Percentiles rank a stretch among this genome's conserved stretches.
These are phyloP conservation scores for Penicillium crustosum DNA, from an alignment of 2,329 filamentous ascomycete species.

Conservation along the genomic window DNA sequence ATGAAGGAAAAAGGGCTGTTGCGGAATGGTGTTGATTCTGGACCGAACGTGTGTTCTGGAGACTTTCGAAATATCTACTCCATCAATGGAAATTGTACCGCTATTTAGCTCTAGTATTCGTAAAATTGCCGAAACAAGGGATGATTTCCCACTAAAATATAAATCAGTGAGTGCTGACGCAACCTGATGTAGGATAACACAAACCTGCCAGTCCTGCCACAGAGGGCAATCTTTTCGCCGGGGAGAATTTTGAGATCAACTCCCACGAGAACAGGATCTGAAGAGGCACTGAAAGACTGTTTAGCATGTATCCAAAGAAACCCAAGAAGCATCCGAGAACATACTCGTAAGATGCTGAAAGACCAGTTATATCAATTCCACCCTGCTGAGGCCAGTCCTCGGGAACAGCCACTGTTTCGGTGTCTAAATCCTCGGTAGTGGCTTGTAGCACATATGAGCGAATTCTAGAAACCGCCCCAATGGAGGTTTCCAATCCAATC, in stretches of 20 bases:
- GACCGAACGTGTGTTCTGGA: slow-evolving; percentile 25
- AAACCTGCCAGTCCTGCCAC: slow-evolving; percentile 33
- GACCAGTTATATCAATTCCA: slow-evolving; percentile 36
- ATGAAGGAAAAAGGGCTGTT: slow-evolving; percentile 29
- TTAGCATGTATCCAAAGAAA: background rate
- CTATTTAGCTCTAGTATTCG: slow-evolving; percentile 30
- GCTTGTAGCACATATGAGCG: slow-evolving; percentile 48
- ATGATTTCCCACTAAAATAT: slow-evolving; percentile 29
- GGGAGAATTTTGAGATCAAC: slow-evolving; percentile 24
- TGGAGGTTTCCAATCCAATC: slow-evolving; percentile 23
- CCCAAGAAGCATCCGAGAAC: background rate
- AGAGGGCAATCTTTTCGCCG: slow-evolving; percentile 33
- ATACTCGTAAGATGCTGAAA: slow-evolving; percentile 42
- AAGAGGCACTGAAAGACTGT: slow-evolving; percentile 2
- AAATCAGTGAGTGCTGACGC: background rate
- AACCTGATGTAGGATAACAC: background rate
- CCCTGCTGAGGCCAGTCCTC: slow-evolving; percentile 40
- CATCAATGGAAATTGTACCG: slow-evolving; percentile 30
- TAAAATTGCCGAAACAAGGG: slow-evolving; percentile 29
- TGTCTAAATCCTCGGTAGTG: slow-evolving; percentile 39
- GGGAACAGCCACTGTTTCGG: slow-evolving; percentile 36
- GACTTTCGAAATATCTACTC: slow-evolving; percentile 25
- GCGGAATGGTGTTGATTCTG: slow-evolving; percentile 31
- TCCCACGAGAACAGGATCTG: slow-evolving; percentile 18
- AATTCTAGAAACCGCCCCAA: slow-evolving; percentile 35